phyloP scores from a whole-genome alignment of 2,329 filamentous ascomycete genomes.

The Xylaria sp. region DNA sequence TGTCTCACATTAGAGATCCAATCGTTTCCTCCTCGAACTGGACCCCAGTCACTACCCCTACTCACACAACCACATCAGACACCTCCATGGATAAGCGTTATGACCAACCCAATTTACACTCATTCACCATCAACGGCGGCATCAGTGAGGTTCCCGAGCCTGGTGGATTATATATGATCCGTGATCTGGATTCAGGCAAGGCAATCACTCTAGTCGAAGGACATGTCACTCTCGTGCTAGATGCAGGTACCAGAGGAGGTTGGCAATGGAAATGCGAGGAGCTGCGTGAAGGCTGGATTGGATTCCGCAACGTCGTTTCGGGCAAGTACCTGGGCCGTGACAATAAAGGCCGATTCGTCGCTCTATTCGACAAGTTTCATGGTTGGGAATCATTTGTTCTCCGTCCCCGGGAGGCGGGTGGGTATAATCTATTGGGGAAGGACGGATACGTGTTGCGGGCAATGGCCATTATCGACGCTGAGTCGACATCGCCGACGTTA shows the following conservation, averaged over 20 bases:
- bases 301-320: slow-evolving; percentile 31
- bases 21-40: not conserved
- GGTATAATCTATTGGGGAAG: slow-evolving; percentile 27
- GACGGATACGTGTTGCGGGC: not conserved
- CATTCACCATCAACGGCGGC: not conserved
- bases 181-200: slow-evolving; percentile 12
- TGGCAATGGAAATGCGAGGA: slow-evolving; percentile 38
- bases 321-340: slow-evolving; percentile 29
- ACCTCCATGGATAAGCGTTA: not conserved
- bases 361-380: not conserved
- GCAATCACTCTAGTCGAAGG: slow-evolving; percentile 18
- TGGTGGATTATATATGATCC: slow-evolving; percentile 31
- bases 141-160: slow-evolving; percentile 28
- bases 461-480: slow-evolving; percentile 6
- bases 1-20: not conserved
- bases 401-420: slow-evolving; percentile 24
- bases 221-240: not conserved
- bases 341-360: slow-evolving; percentile 10
- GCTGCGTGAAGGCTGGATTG: slow-evolving; percentile 22
- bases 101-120: not conserved
- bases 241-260: slow-evolving; percentile 20
- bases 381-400: slow-evolving; percentile 28
- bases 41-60: not conserved
- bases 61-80: not conserved
- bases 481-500: not conserved